These are phyloP conservation scores for Powellomyces hirtus DNA, from an alignment of 192 early-diverging fungal species.

Conservation along the genomic window DNA sequence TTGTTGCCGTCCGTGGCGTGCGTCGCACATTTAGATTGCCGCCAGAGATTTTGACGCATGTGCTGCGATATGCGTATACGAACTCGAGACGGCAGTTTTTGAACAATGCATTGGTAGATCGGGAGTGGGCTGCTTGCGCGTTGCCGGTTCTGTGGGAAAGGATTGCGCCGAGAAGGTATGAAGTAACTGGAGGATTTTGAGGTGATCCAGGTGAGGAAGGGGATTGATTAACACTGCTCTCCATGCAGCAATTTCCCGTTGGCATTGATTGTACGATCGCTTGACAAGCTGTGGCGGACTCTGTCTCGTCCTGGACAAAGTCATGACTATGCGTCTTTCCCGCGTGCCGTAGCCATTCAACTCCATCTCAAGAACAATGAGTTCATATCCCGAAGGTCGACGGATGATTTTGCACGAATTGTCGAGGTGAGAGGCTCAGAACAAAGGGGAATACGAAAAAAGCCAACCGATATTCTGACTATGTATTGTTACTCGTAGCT, in stretches of 20 bases:
- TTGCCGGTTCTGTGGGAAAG: conserved; percentile 26
- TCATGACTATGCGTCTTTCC: conserved; percentile 25
- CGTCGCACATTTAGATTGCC: conserved; percentile 11
- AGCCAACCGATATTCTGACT: background rate
- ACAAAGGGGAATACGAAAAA: background rate
- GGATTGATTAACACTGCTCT: background rate
- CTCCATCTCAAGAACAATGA: conserved; percentile 19
- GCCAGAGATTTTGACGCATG: conserved; percentile 22
- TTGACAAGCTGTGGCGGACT: conserved; percentile 17
- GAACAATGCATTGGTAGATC: conserved; percentile 11
- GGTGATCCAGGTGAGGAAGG: background rate
- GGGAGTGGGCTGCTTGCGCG: conserved; percentile 21
- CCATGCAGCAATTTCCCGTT: conserved; percentile 18
- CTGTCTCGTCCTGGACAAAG: background rate
- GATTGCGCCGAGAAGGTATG: conserved; percentile 22
- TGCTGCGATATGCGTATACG: conserved; percentile 16
- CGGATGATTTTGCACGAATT: conserved; percentile 11
- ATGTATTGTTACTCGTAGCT: conserved; percentile 3
- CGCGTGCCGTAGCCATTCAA: conserved; percentile 20
- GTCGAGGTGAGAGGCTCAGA: conserved; percentile 8
- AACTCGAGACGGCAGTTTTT: conserved; percentile 22
- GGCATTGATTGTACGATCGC: conserved; percentile 13
- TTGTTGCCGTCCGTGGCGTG: background rate
- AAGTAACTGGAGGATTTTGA: background rate
- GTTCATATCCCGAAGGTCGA: conserved; percentile 7